Evolutionary conservation across 2,329 filamentous ascomycete species (phyloP).

Genomic region (Aspergillus fructus): DNA sequence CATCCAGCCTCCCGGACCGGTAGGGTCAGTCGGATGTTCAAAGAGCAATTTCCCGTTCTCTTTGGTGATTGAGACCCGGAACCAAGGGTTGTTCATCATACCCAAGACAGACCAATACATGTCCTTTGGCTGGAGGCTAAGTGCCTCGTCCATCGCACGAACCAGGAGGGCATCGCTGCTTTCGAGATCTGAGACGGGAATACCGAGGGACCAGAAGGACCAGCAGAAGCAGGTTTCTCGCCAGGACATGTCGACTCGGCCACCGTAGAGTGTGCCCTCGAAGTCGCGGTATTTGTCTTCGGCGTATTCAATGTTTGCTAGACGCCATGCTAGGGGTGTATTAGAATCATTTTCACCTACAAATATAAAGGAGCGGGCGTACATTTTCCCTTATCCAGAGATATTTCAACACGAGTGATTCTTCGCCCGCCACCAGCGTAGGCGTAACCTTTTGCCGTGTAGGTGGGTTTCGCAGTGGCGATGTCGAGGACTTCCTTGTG

Average conservation of each 20-base stretch:
- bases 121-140: constrained; percentile 83
- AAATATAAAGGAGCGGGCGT: constrained; percentile 7
- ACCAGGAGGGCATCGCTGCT: constrained; percentile 72
- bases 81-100: constrained; percentile 99
- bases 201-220: constrained; percentile 83
- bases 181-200: constrained; percentile 62
- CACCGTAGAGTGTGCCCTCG: constrained; percentile 67
- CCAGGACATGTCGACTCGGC: constrained; percentile 76
- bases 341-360: constrained; percentile 12
- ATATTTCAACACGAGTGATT: constrained; percentile 78
- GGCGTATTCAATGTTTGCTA: constrained; percentile 76
- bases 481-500: constrained; percentile 69
- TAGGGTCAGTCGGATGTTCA: constrained; percentile 84
- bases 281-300: constrained; percentile 78
- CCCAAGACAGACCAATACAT: constrained; percentile 96
- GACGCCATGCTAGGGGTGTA: constrained; percentile 58
- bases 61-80: constrained; percentile 72
- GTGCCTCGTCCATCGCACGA: constrained; percentile 83
- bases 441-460: constrained; percentile 75
- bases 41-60: constrained; percentile 68
- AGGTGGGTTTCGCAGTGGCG: constrained; percentile 50
- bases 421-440: constrained; percentile 85
- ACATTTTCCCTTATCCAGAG: constrained; percentile 75
- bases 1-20: constrained; percentile 87
- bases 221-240: constrained; percentile 83